These are phyloP conservation scores for Gleditsia sinensis DNA, from an alignment of 306 rosid genomes.

Conservation along the genomic window DNA sequence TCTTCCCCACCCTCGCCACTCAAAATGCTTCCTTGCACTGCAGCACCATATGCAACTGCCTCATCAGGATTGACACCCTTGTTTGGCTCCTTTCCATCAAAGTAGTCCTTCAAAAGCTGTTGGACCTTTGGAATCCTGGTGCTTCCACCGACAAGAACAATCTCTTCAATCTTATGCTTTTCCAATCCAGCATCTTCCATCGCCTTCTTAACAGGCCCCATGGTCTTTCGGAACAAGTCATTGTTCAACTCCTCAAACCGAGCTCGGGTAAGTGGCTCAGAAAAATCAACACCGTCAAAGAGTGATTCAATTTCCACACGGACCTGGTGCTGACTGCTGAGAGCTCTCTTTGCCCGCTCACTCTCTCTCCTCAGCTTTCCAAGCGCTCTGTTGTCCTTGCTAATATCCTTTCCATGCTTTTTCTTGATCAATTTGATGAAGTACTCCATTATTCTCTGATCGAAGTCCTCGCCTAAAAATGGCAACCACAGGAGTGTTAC, in stretches of 20 bases:
- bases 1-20: conserved; percentile 98
- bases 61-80: conserved; percentile 83
- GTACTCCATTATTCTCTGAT: conserved; percentile 91
- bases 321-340: conserved; percentile 99
- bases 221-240: conserved; percentile 95
- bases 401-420: conserved; percentile 89
- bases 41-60: conserved; percentile 97
- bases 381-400: conserved; percentile 98
- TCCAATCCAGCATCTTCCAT: conserved; percentile 98
- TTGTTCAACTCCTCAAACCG: conserved; percentile 96
- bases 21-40: conserved; percentile 95
- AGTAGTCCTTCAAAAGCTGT: conserved; percentile 90
- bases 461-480: conserved; percentile 90
- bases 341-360: conserved; percentile 99
- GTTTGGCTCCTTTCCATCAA: conserved; percentile 96
- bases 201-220: conserved; percentile 99
- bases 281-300: conserved; percentile 87
- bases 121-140: conserved; percentile 95
- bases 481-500: not conserved
- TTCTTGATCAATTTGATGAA: conserved; percentile 98
- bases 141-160: conserved; percentile 88
- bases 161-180: conserved; percentile 58
- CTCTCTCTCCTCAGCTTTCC: conserved; percentile 92
- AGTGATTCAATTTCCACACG: conserved; percentile 99
- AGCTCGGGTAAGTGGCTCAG: conserved; percentile 94